Evolutionary conservation across 1,284 basidiomycete genomes (phyloP), one percentile per base, ranked within the genome.

Genomic region (Neonothopanus nambi): DNA sequence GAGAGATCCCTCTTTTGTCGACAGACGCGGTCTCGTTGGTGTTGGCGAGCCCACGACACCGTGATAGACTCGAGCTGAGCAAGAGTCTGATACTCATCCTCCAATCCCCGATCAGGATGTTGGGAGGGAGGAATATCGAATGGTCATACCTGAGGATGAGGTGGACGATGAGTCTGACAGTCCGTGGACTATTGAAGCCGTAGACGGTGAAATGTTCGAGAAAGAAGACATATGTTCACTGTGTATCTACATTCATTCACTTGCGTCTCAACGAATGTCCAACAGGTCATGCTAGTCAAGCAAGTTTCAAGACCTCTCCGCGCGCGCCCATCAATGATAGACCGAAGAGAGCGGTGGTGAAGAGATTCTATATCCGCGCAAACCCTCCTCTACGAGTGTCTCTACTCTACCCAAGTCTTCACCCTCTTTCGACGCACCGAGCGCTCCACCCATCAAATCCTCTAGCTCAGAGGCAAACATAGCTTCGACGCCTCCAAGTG

Each of bases 21-120:
- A 99, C 73, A 81, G 96, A 52, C 82, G 87, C 15, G 91, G 85
- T 21, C 82, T 98, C 38, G 86, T 98, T 51, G 96, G 96, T 18
- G 91, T 98, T 9, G 96, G 96, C 36, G 96, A 98, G 72, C 82
- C 98, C n/a, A 79, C 94, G 6, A 98, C 96, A n/a, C 96, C 96
- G 36, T 83, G 95, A 59, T 99, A 94, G 95, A 80, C 82, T 59
- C 70, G 66, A 63, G 58, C 65, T 40, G 75, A 75, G 47, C 70
- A 71, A 46, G 70, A 73, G 48, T 67, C 73, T 57, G 74, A 66
- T 36, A 65, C 63, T 30, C 64, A 72, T 42, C 56, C 58, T 5
- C 37, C 57, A 50, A 48, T 52, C 43, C 44, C 51, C 51, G 51
- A 48, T 9, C 23, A 56, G 60, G 67, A 70, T 43, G 59, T 61